phyloP scores from a whole-genome alignment of 2,329 filamentous ascomycete genomes.

The Scortechinia acanthostroma region DNA sequence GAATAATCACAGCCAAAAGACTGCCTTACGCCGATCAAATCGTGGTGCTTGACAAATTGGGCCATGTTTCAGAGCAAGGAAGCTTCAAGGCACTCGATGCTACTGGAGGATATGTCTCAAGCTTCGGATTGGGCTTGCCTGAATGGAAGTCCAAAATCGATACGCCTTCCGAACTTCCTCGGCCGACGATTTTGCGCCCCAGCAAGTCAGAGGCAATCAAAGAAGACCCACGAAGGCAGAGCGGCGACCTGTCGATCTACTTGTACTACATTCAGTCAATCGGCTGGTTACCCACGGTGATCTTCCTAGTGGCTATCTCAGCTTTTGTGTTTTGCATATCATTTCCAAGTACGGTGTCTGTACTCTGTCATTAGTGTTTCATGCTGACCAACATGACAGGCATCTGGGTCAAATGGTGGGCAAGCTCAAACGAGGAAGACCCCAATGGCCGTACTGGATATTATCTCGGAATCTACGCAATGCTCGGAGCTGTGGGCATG shows the following conservation, averaged over 20 bases:
- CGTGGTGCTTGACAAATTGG: slow-evolving; percentile 12
- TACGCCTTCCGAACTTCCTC: too few species aligned
- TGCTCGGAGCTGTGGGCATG: slow-evolving; percentile 20
- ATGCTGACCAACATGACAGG: too few species aligned
- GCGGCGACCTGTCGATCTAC: slow-evolving; percentile 4
- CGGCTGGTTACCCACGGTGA: slow-evolving; percentile 5
- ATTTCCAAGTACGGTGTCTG: slow-evolving; percentile 13
- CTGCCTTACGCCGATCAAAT: slow-evolving; percentile 21
- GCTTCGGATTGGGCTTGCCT: background rate
- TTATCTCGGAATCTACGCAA: slow-evolving; percentile 6
- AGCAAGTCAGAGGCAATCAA: background rate
- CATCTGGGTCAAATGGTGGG: slow-evolving; percentile 32
- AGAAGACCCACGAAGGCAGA: too few species aligned
- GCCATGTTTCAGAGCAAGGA: slow-evolving; percentile 1
- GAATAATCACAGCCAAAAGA: too few species aligned
- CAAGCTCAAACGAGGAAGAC: slow-evolving; percentile 14
- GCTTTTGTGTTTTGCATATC: slow-evolving; percentile 14
- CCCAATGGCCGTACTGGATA: slow-evolving; percentile 17
- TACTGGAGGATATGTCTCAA: background rate
- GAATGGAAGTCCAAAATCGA: background rate
- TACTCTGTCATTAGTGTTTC: slow-evolving; percentile 6
- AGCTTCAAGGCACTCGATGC: background rate
- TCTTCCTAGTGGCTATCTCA: slow-evolving; percentile 6
- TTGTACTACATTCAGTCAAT: slow-evolving; percentile 8
- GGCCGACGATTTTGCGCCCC: background rate